These are phyloP conservation scores for Xerocomus spinulosus DNA, from an alignment of 768 basidiomycete species.

Conservation along the genomic window DNA sequence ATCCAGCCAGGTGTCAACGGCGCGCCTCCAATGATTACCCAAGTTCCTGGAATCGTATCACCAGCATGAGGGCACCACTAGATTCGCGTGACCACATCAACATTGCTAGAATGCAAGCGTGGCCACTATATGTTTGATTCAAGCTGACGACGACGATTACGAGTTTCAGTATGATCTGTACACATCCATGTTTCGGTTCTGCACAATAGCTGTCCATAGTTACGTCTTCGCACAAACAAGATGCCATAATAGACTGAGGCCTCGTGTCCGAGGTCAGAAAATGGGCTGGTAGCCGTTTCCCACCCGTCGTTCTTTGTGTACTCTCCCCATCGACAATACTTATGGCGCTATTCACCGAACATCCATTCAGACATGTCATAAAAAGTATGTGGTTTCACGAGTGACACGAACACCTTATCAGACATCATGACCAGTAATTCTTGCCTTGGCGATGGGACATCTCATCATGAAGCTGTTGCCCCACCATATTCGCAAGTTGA, in stretches of 20 bases:
- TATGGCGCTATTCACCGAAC: slow-evolving; percentile 31
- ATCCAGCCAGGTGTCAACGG: slow-evolving; percentile 66
- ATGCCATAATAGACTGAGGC: slow-evolving; percentile 13
- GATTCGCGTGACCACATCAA: background rate
- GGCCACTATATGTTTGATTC: too few species aligned
- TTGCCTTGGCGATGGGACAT: slow-evolving; percentile 48
- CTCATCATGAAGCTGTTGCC: slow-evolving; percentile 47
- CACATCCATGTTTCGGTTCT: slow-evolving; percentile 7
- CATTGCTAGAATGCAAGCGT: background rate
- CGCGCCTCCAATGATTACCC: slow-evolving; percentile 55
- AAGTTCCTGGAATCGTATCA: slow-evolving; percentile 41
- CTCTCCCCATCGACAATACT: slow-evolving; percentile 12
- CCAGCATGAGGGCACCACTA: slow-evolving; percentile 10
- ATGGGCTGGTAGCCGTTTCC: slow-evolving; percentile 22
- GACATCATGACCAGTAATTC: slow-evolving; percentile 34
- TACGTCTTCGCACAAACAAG: slow-evolving; percentile 11
- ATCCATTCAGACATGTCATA: slow-evolving; percentile 32
- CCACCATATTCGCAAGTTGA: slow-evolving; percentile 31
- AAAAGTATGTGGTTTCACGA: slow-evolving; percentile 22
- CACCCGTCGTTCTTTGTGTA: slow-evolving; percentile 22
- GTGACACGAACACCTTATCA: slow-evolving; percentile 8
- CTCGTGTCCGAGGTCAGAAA: slow-evolving; percentile 28
- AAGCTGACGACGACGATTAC: slow-evolving; percentile 10
- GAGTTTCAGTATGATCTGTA: slow-evolving; percentile 8
- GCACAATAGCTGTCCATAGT: slow-evolving; percentile 9